Percentiles rank a stretch among this genome's conserved stretches.
phyloP scores from a whole-genome alignment of 2,329 filamentous ascomycete species.

The Neonectria ditissima region DNA sequence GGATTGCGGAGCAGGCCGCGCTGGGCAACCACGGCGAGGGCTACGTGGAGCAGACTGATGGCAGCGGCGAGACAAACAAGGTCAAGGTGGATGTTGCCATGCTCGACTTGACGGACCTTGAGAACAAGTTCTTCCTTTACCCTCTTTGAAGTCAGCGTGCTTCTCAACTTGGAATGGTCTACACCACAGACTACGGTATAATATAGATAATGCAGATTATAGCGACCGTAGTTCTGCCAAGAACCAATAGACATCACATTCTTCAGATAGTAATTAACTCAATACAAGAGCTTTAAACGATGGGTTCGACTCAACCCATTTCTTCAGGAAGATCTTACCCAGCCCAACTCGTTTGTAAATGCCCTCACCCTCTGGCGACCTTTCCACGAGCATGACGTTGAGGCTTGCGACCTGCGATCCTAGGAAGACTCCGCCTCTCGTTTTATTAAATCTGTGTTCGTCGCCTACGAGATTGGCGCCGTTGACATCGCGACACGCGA shows the following conservation, averaged over 20 bases:
- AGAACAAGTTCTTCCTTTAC: constrained; percentile 37
- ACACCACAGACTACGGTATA: not conserved
- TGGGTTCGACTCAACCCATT: not conserved
- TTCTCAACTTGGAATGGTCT: not conserved
- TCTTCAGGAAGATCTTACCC: not conserved
- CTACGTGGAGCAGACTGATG: constrained; percentile 26
- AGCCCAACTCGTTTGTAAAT: not conserved
- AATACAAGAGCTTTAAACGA: not conserved
- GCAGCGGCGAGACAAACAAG: constrained; percentile 27
- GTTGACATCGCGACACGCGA: too few species aligned
- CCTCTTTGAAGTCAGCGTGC: constrained; percentile 16
- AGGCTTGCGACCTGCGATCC: too few species aligned
- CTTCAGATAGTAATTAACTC: too few species aligned
- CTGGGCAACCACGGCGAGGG: constrained; percentile 24
- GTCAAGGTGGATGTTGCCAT: constrained; percentile 37
- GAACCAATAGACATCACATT: too few species aligned
- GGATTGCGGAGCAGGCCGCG: constrained; percentile 27
- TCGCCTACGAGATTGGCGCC: too few species aligned
- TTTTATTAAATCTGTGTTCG: too few species aligned
- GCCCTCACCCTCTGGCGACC: not conserved
- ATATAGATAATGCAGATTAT: not conserved
- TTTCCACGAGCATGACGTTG: not conserved
- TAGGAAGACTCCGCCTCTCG: too few species aligned
- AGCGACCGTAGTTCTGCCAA: too few species aligned
- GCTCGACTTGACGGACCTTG: constrained; percentile 37